Base-by-base conservation (phyloP, 306 rosid species). In the Fragaria ananassa region DNA sequence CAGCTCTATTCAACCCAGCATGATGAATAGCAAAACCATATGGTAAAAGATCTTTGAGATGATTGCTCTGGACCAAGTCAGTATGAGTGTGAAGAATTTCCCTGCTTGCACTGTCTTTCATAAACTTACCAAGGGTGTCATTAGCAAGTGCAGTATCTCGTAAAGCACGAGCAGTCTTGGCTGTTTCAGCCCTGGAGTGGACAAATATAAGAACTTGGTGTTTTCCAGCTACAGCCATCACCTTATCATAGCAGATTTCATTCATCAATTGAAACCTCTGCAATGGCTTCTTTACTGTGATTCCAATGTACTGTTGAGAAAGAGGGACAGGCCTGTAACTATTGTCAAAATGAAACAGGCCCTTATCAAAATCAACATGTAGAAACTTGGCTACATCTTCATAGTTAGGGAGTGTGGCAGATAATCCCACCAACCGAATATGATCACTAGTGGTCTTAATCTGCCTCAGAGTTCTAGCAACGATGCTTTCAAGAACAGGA, bases 241-340 rank as follows among this genome's bases (percentile, higher is more conserved):
- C 98, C 86, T 94, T 94, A 77, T 91, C 93, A 61, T 94, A 94
- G 70, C 98, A 94, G 72, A 94, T 75, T 58, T 94, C 97, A 66
- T 91, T 94, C 98, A 94, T 94, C 91, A 94, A 89, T 78, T 94
- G 98, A 69, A 92, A 94, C 88, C 98, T 89, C 88, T 94, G 97
- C 74, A 92, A 87, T 1, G 97, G 98, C 87, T 94, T 94, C 91
- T 87, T 94, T n/a, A 92, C 93, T 29, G 85, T 85, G 76, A 94
- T 88, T 78, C 98, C 98, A 73, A 94, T 71, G 79, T 90, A 94
- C 86, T 94, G 97, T 63, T 94, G 98, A 74, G 93, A 86, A 74
- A 94, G 97, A 5, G 98, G 97, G 66, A 92, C 98, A 35, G 98
- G 98, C 72, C 98, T 88, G 74, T 86, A 94, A 80, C 96, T 92